phyloP scores from a whole-genome alignment of 2,329 filamentous ascomycete genomes.

The Periconia digitata region DNA sequence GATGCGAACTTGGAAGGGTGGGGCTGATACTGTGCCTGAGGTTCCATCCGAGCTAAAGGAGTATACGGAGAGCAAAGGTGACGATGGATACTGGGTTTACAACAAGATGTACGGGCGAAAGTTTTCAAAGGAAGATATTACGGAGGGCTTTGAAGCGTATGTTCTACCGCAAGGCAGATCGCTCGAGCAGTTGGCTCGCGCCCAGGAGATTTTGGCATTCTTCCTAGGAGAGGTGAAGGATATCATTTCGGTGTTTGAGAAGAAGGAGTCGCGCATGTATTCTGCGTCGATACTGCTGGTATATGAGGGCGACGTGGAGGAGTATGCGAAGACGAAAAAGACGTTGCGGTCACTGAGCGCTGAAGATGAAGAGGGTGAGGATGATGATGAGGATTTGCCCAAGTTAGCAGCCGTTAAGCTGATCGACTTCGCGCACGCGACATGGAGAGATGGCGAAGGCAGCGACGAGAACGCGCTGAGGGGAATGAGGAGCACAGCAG shows the following conservation, averaged over 20 bases:
- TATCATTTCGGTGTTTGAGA: conserved; percentile 59
- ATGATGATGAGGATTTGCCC: conserved; percentile 53
- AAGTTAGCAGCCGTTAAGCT: conserved; percentile 79
- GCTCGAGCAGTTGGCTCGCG: conserved; percentile 33
- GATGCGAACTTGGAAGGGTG: conserved; percentile 60
- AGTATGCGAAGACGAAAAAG: conserved; percentile 50
- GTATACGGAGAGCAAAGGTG: conserved; percentile 45
- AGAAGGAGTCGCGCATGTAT: conserved; percentile 68
- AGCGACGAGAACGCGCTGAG: conserved; percentile 81
- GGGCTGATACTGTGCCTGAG: conserved; percentile 15
- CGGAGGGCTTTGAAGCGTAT: conserved; percentile 60
- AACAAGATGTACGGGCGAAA: conserved; percentile 68
- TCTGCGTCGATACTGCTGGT: conserved; percentile 65
- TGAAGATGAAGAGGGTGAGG: conserved; percentile 41
- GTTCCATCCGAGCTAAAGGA: conserved; percentile 30
- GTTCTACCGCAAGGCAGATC: conserved; percentile 45
- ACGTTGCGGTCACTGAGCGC: conserved; percentile 21
- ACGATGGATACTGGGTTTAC: conserved; percentile 59
- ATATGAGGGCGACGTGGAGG: conserved; percentile 64
- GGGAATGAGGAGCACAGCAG: conserved; percentile 71
- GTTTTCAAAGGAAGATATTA: conserved; percentile 57
- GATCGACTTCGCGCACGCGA: conserved; percentile 95
- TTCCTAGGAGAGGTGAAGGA: conserved; percentile 53
- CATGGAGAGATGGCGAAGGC: conserved; percentile 77
- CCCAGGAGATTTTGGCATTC: conserved; percentile 50